phyloP scores from a whole-genome alignment of 352 stramenopile species.

The Globisporangium cystogenes region DNA sequence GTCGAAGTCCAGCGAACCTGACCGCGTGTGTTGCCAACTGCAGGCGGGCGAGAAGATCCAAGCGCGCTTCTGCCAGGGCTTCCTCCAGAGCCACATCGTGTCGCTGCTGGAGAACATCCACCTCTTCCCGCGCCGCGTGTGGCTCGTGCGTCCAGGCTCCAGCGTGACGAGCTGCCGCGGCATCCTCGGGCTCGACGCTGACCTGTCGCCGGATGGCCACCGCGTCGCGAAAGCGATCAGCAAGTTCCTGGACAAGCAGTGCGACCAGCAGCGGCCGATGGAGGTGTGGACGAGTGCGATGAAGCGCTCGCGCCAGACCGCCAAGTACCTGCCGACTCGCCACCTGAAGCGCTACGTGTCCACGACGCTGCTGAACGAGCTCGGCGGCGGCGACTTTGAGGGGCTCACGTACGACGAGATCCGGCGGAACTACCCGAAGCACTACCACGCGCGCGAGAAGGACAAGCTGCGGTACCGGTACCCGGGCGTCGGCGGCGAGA shows the following conservation, averaged over 20 bases:
- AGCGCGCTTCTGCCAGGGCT: slow-evolving; percentile 79
- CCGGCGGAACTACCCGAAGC: slow-evolving; percentile 77
- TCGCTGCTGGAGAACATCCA: slow-evolving; percentile 91
- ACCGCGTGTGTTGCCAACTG: not conserved
- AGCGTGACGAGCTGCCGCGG: slow-evolving; percentile 73
- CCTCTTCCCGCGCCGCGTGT: slow-evolving; percentile 85
- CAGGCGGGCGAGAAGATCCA: slow-evolving; percentile 89
- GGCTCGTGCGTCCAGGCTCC: slow-evolving; percentile 83
- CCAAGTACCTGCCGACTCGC: slow-evolving; percentile 48
- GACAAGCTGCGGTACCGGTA: slow-evolving; percentile 92
- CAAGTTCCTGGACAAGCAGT: slow-evolving; percentile 81
- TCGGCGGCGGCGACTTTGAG: slow-evolving; percentile 89
- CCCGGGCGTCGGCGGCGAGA: slow-evolving; percentile 88
- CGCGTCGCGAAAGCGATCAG: slow-evolving; percentile 72
- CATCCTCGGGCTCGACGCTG: slow-evolving; percentile 77
- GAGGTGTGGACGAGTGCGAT: slow-evolving; percentile 80
- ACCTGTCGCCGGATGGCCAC: slow-evolving; percentile 77
- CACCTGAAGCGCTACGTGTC: slow-evolving; percentile 75
- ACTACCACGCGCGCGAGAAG: slow-evolving; percentile 75
- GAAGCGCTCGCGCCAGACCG: slow-evolving; percentile 76
- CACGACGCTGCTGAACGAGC: slow-evolving; percentile 90
- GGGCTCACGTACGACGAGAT: slow-evolving; percentile 86
- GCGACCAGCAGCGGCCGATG: slow-evolving; percentile 56
- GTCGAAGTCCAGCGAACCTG: not conserved
- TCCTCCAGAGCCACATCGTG: slow-evolving; percentile 84